Base-by-base conservation (phyloP, 768 basidiomycete species). In the Hypholoma sublateritium region DNA sequence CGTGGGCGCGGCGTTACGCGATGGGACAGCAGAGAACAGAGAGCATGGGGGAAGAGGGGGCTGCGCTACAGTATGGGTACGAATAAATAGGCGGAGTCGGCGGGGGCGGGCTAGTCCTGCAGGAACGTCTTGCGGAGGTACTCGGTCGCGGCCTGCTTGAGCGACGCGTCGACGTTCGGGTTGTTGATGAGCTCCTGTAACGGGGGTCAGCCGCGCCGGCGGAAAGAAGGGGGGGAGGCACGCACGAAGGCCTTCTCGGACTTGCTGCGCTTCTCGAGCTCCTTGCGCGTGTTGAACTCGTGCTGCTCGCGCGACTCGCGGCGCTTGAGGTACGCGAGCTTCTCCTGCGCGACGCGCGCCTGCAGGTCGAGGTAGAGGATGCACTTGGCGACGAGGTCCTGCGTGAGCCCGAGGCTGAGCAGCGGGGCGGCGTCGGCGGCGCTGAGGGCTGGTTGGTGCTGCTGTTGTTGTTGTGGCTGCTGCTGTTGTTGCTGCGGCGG, bases 111-210 rank as follows among this genome's bases (percentile, higher is more conserved):
- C 17, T 63, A 77, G 56, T 81, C 79, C 48, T 71, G 63, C 28
- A 72, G 67, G 59, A 89, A 86, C 25, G 89, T 71, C 65, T 81
- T 85, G 72, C 87, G 87, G 62, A 91, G 71, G 71, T 87, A 91
- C 49, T 89, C 88, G 42, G 83, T 79, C 3, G 88, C 88, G 4
- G 83, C 84, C 61, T 83, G 81, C 68, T 83, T 85, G 52, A 89
- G 76, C 11, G 77, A 75, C n/a, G 76, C 75, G 59, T 89, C 87
- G 7, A 83, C 77, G 36, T 71, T 73, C 5, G 80, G 78, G 59
- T 84, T 88, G 19, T 77, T 76, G 59, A 91, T 70, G 39, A 91
- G 59, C 50, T 88, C 86, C 76, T 81, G 49, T 11, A 50, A 37
- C 25, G 5, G 48, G 11, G 24, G 50, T 49, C 35, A 55, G 51